Base-by-base conservation (phyloP, 129 eudicot species). In the Escallonia herrerae region DNA sequence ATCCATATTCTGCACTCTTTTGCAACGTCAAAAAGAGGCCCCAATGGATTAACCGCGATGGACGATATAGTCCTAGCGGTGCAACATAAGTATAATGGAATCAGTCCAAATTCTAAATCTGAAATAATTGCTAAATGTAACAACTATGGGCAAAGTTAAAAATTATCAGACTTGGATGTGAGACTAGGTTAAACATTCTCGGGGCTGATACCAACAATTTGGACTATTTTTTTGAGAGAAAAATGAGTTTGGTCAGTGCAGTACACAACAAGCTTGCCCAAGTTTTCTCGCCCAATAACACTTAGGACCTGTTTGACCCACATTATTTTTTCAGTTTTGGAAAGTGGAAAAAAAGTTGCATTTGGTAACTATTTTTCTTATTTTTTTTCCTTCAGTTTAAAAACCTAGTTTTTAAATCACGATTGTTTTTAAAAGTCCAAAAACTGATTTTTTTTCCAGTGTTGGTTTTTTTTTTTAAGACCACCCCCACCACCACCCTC, bases 201-300 rank as follows among this genome's bases (percentile, higher is more conserved):
- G 3, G 61, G 61, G 61, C 4, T 3, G 39, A 56, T 56, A 6
- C 61, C 61, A 6, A 7, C 61, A 6, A 56, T 56, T 33, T 56
- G 22, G 2, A 41, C 61, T 6, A 42, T 0, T 45, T 65, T 65
- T n/a, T 65, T 58, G 48, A 51, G 33, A 42, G 69, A 53, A 40
- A 42, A 65, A 51, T 65, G 69, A 9, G 69, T 65, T 65, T 65
- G 69, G 43, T 65, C 69, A 3, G 69, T 50, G 4, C 58, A 38
- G 15, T 65, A 65, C 5, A 65, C 69, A 51, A 65, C 69, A 4
- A 65, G 43, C 47, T 65, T 65, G n/a, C 60, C 38, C 22, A 65
- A 12, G 8, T 65, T 40, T 13, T 50, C 59, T 11, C 5, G 50
- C n/a, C 69, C 69, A 65, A 39, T 53, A 12, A 10, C 3, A 37